Percentiles rank a stretch among this genome's conserved stretches.
phyloP scores from a whole-genome alignment of 345 rosid genomes.

The Raphanus sativus region DNA sequence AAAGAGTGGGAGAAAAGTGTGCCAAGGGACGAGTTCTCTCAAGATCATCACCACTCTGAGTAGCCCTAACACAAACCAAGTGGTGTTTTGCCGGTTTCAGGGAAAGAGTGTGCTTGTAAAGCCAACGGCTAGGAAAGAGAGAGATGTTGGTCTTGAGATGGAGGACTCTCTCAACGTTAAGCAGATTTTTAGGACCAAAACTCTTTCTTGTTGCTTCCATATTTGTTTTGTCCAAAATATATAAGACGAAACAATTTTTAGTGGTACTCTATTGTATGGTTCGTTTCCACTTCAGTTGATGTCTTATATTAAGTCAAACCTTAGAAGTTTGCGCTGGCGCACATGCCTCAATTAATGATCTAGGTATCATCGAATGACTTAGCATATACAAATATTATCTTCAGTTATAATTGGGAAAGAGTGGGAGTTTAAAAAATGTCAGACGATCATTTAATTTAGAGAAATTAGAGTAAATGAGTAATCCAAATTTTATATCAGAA shows the following conservation, averaged over 20 bases:
- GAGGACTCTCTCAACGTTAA: not conserved
- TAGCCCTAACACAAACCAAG: not conserved
- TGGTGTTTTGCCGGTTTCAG: not conserved
- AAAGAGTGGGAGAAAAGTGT: constrained; percentile 10
- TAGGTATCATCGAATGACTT: not conserved
- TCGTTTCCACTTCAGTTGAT: not conserved
- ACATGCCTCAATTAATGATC: not conserved
- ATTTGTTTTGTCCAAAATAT: not conserved
- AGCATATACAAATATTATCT: not conserved
- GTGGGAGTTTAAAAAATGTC: not conserved
- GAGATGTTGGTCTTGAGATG: not conserved
- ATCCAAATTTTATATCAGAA: too few relatives aligned
- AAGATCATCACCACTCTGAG: constrained; percentile 6
- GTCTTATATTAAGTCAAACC: not conserved
- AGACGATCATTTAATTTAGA: not conserved
- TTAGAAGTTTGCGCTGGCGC: not conserved
- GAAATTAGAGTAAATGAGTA: too few relatives aligned
- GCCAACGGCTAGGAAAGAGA: not conserved
- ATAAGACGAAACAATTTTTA: not conserved
- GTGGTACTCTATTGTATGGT: not conserved
- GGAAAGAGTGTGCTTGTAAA: not conserved
- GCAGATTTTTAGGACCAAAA: not conserved
- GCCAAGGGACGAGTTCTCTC: constrained; percentile 21
- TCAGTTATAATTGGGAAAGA: not conserved
- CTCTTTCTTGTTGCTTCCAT: constrained; percentile 4